These are phyloP conservation scores for Pilasporangium apinafurcum DNA, from an alignment of 352 stramenopile species.

Conservation along the genomic window DNA sequence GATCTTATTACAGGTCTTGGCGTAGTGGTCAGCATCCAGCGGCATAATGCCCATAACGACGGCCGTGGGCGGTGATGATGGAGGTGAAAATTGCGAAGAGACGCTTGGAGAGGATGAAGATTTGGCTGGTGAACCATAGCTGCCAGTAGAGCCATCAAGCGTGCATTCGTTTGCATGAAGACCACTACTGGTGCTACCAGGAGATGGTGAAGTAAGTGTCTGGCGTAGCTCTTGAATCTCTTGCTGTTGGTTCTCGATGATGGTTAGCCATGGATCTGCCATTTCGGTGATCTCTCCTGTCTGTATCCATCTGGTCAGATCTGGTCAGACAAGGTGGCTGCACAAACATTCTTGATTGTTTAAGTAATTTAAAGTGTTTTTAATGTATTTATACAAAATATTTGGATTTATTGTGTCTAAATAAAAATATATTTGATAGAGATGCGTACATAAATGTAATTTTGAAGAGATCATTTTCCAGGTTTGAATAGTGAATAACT, in stretches of 20 bases:
- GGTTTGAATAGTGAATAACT: too few relatives aligned
- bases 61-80: slow-evolving; percentile 6
- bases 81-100: slow-evolving; percentile 4
- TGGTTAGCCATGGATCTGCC: slow-evolving; percentile 24
- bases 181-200: background rate
- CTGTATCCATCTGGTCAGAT: too few relatives aligned
- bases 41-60: slow-evolving; percentile 15
- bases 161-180: background rate
- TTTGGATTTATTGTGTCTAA: too few relatives aligned
- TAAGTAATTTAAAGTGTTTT: too few relatives aligned
- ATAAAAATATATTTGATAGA: too few relatives aligned
- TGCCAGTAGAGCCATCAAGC: background rate
- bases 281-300: slow-evolving; percentile 6
- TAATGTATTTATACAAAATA: too few relatives aligned
- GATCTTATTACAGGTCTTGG: slow-evolving; percentile 31
- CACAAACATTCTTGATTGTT: too few relatives aligned
- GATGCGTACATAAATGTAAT: too few relatives aligned
- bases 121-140: background rate
- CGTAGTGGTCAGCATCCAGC: slow-evolving; percentile 33
- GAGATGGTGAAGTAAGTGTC: background rate
- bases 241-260: slow-evolving; percentile 40
- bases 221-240: slow-evolving; percentile 34
- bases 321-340: too few relatives aligned
- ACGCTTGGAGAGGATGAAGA: slow-evolving; percentile 3
- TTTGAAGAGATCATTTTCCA: too few relatives aligned